A percentile compares a stretch with the other conserved stretches of the same genome.
Conservation (phyloP, 106 monocot genomes). For the Alisma plantagoaquatica region DNA sequence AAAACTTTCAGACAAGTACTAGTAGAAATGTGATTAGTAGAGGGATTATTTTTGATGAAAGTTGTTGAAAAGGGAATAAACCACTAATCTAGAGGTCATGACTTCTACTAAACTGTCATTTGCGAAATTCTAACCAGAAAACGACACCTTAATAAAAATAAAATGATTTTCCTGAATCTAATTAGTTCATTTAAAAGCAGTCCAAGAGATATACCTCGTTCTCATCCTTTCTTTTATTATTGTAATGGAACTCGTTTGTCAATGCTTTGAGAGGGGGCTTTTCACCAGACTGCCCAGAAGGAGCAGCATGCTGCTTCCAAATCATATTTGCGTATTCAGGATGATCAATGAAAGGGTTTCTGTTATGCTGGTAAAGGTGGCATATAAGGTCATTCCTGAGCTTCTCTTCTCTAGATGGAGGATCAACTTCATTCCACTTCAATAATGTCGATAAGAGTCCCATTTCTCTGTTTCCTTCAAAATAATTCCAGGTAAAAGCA, state of each 20-base stretch:
- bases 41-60: too few species aligned
- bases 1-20: too few species aligned
- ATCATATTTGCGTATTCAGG: slow-evolving; percentile 76
- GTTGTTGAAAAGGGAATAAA: too few species aligned
- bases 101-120: too few species aligned
- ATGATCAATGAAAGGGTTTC: slow-evolving; percentile 85
- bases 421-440: slow-evolving; percentile 70
- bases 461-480: slow-evolving; percentile 58
- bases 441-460: slow-evolving; percentile 63
- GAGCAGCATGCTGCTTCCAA: slow-evolving; percentile 24
- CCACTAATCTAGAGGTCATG: too few species aligned
- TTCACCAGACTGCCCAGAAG: too few species aligned
- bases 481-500: too few species aligned
- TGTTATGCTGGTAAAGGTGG: slow-evolving; percentile 68
- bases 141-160: too few species aligned
- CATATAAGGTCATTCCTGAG: slow-evolving; percentile 68
- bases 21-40: too few species aligned
- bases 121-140: too few species aligned
- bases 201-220: slow-evolving; percentile 24
- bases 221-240: slow-evolving; percentile 27
- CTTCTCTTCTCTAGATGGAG: slow-evolving; percentile 64
- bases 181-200: background rate
- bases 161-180: too few species aligned
- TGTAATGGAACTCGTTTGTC: slow-evolving; percentile 32
- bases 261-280: slow-evolving; percentile 9